Evolutionary conservation across 2,329 filamentous ascomycete genomes (phyloP), one percentile per base, ranked within the genome.

Genomic region (Trichoderma oligosporum): DNA sequence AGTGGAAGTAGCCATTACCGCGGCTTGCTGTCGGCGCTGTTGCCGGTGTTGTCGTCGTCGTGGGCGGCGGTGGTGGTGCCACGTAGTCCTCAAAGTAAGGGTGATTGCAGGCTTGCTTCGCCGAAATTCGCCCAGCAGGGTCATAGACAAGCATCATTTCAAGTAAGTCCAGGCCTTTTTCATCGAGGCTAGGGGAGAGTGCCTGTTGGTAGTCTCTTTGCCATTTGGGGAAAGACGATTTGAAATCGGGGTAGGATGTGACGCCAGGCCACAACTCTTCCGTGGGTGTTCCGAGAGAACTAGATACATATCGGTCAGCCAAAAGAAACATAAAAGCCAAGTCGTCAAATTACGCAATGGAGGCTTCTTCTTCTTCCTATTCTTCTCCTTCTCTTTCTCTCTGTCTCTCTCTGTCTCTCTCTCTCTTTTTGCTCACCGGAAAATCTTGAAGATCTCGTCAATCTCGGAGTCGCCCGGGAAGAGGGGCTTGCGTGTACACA

Each of bases 161-260:
- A 11, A 85, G 74, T 22, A 91, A 79, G 57, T 91, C 84, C 11
- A 89, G 78, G 22, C 88, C 88, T 22, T 79, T 73, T 1, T 88
- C 83, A 63, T 95, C 89, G 45, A 96, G 81, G 54, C 81, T 86
- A 41, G 83, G 82, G 67, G 91, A 89, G 33, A 94, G 78, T 25
- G 82, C 76, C 47, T 79, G 77, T 22, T 81, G 79, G 59, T 82
- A 79, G 67, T 91, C 87, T 57, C 89, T 84, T 65, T 82, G 80
- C 91, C 91, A 96, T 75, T 95, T 95, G 63, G 91, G 91, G 75
- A 96, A 96, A 3, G 89, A 92, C 25, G 88, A 73, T 74, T 96
- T 96, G 81, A 91, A 96, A 73, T 96, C 92, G 39, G 91, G 91
- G 76, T 95, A 95, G 7, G 89, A 91, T n/a, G 90, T 94, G 58